Percentiles rank a stretch among this genome's conserved stretches.
Conservation (phyloP, 306 rosid species). For the Arachis stenosperma region DNA sequence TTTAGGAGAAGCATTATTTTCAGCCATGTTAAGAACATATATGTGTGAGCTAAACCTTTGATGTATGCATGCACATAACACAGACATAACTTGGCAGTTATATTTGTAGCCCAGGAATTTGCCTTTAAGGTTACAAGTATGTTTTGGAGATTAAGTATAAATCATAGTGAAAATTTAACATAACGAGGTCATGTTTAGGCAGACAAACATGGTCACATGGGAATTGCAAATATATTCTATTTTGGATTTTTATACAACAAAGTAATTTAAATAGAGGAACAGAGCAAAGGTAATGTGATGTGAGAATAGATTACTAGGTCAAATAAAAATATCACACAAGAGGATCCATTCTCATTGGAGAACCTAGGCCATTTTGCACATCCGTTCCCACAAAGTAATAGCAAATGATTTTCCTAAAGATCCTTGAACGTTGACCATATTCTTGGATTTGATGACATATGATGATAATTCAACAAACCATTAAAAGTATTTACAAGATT, state of each 20-base stretch:
- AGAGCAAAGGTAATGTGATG: not conserved
- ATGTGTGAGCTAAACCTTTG: not conserved
- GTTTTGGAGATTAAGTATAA: not conserved
- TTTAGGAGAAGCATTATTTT: not conserved
- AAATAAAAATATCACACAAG: not conserved
- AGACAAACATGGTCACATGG: not conserved
- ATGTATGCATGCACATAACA: slow-evolving; percentile 1
- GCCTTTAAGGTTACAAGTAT: slow-evolving; percentile 1
- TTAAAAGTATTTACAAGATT: slow-evolving; percentile 35
- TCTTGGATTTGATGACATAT: slow-evolving; percentile 34
- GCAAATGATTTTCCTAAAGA: slow-evolving; percentile 30
- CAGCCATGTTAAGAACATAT: not conserved
- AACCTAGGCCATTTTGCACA: slow-evolving; percentile 11
- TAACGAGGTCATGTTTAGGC: not conserved
- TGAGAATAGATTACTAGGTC: not conserved
- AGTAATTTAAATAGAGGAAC: not conserved
- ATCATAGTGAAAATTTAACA: not conserved
- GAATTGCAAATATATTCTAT: not conserved
- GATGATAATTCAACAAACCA: slow-evolving; percentile 21
- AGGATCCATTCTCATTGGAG: not conserved
- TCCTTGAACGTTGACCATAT: slow-evolving; percentile 15
- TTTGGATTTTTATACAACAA: not conserved
- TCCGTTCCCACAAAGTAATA: slow-evolving; percentile 16
- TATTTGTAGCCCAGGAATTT: not conserved
- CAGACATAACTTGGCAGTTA: not conserved